Conservation (phyloP, 2,329 filamentous ascomycete species). For the Plenodomus tracheiphilus region DNA sequence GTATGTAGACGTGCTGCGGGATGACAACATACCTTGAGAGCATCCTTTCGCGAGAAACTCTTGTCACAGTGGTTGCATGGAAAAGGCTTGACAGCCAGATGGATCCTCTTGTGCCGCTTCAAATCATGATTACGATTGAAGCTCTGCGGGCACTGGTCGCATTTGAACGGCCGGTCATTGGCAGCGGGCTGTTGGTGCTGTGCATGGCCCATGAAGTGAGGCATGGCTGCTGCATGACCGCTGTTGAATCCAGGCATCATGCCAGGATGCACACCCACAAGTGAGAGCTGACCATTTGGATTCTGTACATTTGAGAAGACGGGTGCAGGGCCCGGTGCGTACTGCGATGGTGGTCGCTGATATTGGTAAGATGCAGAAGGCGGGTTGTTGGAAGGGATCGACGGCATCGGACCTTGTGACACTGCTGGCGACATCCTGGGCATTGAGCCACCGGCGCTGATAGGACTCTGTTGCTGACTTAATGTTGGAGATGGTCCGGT, state of each 20-base stretch:
- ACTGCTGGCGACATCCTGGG: slow-evolving; percentile 58
- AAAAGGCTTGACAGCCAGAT: slow-evolving; percentile 93
- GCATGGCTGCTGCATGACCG: slow-evolving; percentile 66
- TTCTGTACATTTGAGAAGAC: slow-evolving; percentile 80
- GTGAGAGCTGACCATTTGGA: slow-evolving; percentile 70
- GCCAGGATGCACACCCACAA: slow-evolving; percentile 64
- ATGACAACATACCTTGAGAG: slow-evolving; percentile 75
- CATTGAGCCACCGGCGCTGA: slow-evolving; percentile 51
- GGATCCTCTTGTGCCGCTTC: slow-evolving; percentile 94
- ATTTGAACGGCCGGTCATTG: slow-evolving; percentile 90
- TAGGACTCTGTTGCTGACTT: slow-evolving; percentile 51
- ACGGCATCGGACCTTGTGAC: slow-evolving; percentile 48
- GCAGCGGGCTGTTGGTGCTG: slow-evolving; percentile 55
- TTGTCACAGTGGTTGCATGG: slow-evolving; percentile 91
- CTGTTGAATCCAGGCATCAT: slow-evolving; percentile 65
- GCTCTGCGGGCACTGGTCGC: slow-evolving; percentile 86
- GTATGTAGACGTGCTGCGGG: slow-evolving; percentile 37
- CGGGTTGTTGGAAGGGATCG: slow-evolving; percentile 52
- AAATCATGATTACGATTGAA: slow-evolving; percentile 97
- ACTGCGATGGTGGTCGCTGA: slow-evolving; percentile 44
- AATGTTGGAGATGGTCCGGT: slow-evolving; percentile 52
- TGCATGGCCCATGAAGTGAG: slow-evolving; percentile 61
- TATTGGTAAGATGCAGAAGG: slow-evolving; percentile 54
- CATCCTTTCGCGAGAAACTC: slow-evolving; percentile 95
- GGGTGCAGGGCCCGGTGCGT: slow-evolving; percentile 59